Evolutionary conservation across 2,329 filamentous ascomycete genomes (phyloP), one percentile per base, ranked within the genome.

Genomic region (Epichloe glyceriae): DNA sequence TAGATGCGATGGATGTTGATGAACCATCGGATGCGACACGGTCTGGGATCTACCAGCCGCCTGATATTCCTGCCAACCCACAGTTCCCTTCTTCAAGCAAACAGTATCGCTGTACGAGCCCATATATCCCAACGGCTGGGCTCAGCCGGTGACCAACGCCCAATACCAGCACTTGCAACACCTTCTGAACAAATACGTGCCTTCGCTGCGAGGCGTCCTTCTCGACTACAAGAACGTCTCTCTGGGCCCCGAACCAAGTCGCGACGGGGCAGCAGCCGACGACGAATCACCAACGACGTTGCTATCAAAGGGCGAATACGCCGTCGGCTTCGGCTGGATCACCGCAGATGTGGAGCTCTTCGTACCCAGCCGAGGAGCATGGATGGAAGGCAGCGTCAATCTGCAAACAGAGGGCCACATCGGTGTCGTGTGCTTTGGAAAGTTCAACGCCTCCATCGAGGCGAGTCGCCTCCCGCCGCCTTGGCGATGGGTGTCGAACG

Each of bases 391-490:
- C 11, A 83, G 77, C 57, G 78, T 96, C 51, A 93, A 91, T 60
- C 73, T 96, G 33, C 88, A 95, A 63, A 91, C 85, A 46, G 87
- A 93, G 58, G 88, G 88, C 6, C 88, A 96, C 62, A 76, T 98
- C 6, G 90, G 91, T 19, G 78, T 96, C 3, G 81, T 94, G 11
- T 93, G 88, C 65, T 90, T 88, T 69, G 91, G 91, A 65, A 80
- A 88, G 57, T 97, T 97, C 74, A 95, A 93, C 58, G 87, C 91
- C 1, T 88, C 85, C 42, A 86, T 98, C 53, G 85, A 91, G 60
- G 76, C 83, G 20, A 79, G 79, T 54, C 76, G 87, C 37, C 72
- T 98, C 15, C 93, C 93, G 0, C 67, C 71, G 14, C 76, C 78
- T 22, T 98, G 91, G 93, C 80, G 73, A 54, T 97, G 88, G 85